Conservation (phyloP, 495 filamentous ascomycete genomes). For the Apodospora peruviana region DNA sequence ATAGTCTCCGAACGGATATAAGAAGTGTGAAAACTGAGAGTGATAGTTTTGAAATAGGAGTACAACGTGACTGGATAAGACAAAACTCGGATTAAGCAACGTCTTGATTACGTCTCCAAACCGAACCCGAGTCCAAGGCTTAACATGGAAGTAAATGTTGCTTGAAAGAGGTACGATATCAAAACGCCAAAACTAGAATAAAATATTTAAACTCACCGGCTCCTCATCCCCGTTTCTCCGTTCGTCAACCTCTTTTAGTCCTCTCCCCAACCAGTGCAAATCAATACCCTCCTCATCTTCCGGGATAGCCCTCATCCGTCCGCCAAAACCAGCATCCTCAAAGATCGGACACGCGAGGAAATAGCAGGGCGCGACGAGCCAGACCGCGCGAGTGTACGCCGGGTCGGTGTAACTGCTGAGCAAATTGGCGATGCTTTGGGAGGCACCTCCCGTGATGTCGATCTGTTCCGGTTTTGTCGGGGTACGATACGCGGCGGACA, state of each 20-base stretch:
- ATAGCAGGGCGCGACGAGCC: constrained; percentile 77
- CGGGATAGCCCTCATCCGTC: constrained; percentile 56
- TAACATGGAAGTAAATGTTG: too few species aligned
- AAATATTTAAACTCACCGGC: constrained; percentile 11
- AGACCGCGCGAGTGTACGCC: constrained; percentile 65
- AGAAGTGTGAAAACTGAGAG: too few species aligned
- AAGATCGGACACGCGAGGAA: constrained; percentile 74
- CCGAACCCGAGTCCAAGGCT: too few species aligned
- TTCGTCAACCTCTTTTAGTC: constrained; percentile 37
- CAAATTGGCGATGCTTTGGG: constrained; percentile 66
- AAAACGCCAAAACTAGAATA: too few species aligned
- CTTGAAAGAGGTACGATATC: too few species aligned
- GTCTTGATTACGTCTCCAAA: too few species aligned
- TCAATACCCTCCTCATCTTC: constrained; percentile 75
- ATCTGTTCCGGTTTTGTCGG: constrained; percentile 51
- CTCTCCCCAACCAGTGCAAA: constrained; percentile 47
- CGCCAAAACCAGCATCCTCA: constrained; percentile 65
- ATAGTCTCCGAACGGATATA: too few species aligned
- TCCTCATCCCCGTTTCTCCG: constrained; percentile 12
- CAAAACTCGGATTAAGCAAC: too few species aligned
- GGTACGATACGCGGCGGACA: constrained; percentile 53
- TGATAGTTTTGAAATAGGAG: too few species aligned
- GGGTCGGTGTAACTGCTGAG: constrained; percentile 76
- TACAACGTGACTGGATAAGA: too few species aligned
- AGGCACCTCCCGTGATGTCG: constrained; percentile 75